Evolutionary conservation across 371 early-diverging fungal genomes (phyloP).

Genomic region (Smittium culicis): DNA sequence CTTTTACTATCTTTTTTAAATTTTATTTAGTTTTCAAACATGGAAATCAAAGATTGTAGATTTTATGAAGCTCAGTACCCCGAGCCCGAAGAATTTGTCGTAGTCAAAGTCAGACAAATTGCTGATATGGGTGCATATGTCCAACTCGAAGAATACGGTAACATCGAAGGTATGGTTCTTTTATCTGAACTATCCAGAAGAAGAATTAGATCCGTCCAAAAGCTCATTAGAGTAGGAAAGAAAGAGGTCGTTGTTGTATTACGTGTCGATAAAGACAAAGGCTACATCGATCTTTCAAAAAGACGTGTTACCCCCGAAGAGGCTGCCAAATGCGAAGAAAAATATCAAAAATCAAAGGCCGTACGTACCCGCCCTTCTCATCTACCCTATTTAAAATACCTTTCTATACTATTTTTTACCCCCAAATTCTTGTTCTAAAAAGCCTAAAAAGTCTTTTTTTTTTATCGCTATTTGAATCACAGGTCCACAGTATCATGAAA

Average conservation of each 20-base stretch:
- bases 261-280: slow-evolving; percentile 98
- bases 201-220: slow-evolving; percentile 96
- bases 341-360: slow-evolving; percentile 91
- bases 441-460: too few relatives aligned
- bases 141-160: slow-evolving; percentile 81
- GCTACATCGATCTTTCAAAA: slow-evolving; percentile 98
- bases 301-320: slow-evolving; percentile 96
- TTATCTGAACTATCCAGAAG: slow-evolving; percentile 90
- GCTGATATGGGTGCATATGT: slow-evolving; percentile 98
- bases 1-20: too few relatives aligned
- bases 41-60: slow-evolving; percentile 39
- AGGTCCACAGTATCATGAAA: slow-evolving; percentile 25
- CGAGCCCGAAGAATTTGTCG: slow-evolving; percentile 94
- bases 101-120: slow-evolving; percentile 95
- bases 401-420: not conserved
- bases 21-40: too few relatives aligned
- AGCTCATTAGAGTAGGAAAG: slow-evolving; percentile 91
- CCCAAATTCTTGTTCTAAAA: too few relatives aligned
- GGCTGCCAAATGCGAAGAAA: slow-evolving; percentile 84
- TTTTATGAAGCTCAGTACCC: slow-evolving; percentile 95
- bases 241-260: slow-evolving; percentile 96
- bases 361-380: slow-evolving; percentile 30
- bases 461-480: too few relatives aligned
- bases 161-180: slow-evolving; percentile 95
- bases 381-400: not conserved